These are phyloP conservation scores for Chimonanthus salicifolius DNA, from an alignment of 164 flowering plant species.

Conservation along the genomic window DNA sequence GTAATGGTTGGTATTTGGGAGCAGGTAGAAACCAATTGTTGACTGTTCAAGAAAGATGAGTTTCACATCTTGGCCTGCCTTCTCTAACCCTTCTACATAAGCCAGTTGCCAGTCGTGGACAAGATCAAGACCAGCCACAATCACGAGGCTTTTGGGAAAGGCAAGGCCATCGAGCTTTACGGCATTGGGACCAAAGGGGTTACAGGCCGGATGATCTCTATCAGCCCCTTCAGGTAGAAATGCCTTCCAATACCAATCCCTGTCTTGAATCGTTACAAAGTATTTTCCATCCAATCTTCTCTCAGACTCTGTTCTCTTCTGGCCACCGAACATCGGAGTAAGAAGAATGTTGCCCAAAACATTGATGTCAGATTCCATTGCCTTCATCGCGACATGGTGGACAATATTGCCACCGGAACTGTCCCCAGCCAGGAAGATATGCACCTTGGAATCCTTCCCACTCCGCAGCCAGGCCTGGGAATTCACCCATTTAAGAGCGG, in stretches of 20 bases:
- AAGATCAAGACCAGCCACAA: constrained; percentile 76
- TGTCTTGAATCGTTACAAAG: constrained; percentile 55
- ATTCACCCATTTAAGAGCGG: constrained; percentile 64
- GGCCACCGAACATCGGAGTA: constrained; percentile 75
- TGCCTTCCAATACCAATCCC: constrained; percentile 91
- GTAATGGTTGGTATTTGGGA: constrained; percentile 72
- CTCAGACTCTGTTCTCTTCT: constrained; percentile 69
- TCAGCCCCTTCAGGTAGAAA: constrained; percentile 72
- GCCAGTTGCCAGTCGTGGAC: constrained; percentile 76
- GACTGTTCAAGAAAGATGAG: constrained; percentile 65
- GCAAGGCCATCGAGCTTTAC: constrained; percentile 40
- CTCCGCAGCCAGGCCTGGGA: constrained; percentile 64
- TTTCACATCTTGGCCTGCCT: constrained; percentile 62
- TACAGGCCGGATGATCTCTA: constrained; percentile 71
- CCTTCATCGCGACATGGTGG: constrained; percentile 53
- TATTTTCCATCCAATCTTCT: constrained; percentile 62
- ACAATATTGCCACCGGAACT: constrained; percentile 85
- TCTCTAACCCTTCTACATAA: constrained; percentile 59
- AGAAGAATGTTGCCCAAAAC: constrained; percentile 63
- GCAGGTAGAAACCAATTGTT: constrained; percentile 76
- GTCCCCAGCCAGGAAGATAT: constrained; percentile 64
- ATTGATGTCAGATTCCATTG: constrained; percentile 48
- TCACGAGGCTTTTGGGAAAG: constrained; percentile 75
- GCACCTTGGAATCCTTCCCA: constrained; percentile 53
- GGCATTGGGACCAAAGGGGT: constrained; percentile 71